These are phyloP conservation scores for Mycena rebaudengoi DNA, from an alignment of 768 basidiomycete species.

Conservation along the genomic window DNA sequence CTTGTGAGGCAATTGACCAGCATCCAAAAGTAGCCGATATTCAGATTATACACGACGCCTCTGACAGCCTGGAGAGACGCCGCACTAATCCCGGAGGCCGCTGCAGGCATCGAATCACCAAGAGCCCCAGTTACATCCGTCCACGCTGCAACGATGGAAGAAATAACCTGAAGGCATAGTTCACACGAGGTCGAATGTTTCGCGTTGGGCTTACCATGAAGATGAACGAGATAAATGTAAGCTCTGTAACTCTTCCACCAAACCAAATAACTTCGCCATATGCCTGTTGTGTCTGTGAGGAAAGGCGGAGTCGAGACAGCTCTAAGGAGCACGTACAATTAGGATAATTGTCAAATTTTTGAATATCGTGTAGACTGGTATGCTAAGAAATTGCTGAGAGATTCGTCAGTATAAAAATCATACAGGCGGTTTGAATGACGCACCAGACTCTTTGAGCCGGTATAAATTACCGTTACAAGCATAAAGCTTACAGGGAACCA, in stretches of 20 bases:
- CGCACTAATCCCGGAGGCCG: constrained; percentile 43
- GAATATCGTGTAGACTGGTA: constrained; percentile 97
- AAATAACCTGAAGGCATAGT: constrained; percentile 69
- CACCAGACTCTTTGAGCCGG: constrained; percentile 95
- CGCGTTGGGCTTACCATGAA: constrained; percentile 75
- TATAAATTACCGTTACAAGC: constrained; percentile 95
- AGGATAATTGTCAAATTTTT: constrained; percentile 99
- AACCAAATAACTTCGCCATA: constrained; percentile 99
- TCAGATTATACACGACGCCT: constrained; percentile 57
- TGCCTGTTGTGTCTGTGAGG: constrained; percentile 61
- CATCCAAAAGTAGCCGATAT: constrained; percentile 98
- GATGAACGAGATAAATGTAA: constrained; percentile 89
- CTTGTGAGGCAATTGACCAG: constrained; percentile 88
- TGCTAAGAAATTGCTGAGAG: constrained; percentile 90
- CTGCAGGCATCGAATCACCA: constrained; percentile 44
- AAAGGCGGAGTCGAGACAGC: constrained; percentile 4
- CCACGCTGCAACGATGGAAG: constrained; percentile 98
- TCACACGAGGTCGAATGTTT: not conserved
- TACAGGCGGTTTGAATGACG: constrained; percentile 41
- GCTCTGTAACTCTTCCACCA: constrained; percentile 84
- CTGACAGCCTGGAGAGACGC: constrained; percentile 51
- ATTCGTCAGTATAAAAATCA: not conserved
- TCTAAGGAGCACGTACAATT: constrained; percentile 66
- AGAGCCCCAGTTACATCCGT: constrained; percentile 72
- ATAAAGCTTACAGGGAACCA: constrained; percentile 97